Percentiles rank a stretch among this genome's conserved stretches.
These are phyloP conservation scores for Xylaria sp. DNA, from an alignment of 2,329 filamentous ascomycete species.

Conservation along the genomic window DNA sequence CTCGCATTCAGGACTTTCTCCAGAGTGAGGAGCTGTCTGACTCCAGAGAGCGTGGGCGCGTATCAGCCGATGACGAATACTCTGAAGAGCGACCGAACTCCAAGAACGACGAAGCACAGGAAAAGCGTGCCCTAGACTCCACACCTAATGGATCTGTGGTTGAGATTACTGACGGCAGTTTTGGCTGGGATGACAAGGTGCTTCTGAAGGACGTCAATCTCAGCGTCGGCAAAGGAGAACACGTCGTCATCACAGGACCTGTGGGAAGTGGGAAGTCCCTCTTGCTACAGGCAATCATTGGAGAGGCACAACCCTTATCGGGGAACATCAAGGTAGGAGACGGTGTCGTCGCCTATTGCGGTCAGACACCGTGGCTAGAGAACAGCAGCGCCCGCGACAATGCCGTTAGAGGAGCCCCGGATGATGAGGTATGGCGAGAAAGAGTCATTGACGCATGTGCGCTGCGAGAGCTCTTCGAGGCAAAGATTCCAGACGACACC, in stretches of 20 bases:
- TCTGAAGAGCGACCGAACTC: neutral
- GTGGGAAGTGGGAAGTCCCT: slow-evolving; percentile 47
- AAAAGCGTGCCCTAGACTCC: neutral
- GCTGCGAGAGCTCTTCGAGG: slow-evolving; percentile 34
- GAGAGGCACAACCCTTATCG: slow-evolving; percentile 34
- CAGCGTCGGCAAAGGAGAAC: slow-evolving; percentile 32
- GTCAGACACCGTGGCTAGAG: slow-evolving; percentile 44
- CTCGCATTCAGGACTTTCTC: slow-evolving; percentile 38
- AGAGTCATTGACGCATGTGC: slow-evolving; percentile 42
- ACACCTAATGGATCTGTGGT: slow-evolving; percentile 1
- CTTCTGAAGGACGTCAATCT: slow-evolving; percentile 40
- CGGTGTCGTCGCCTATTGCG: slow-evolving; percentile 39
- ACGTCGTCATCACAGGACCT: slow-evolving; percentile 43
- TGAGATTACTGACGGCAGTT: slow-evolving; percentile 22
- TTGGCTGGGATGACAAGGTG: slow-evolving; percentile 30
- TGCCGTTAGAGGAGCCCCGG: slow-evolving; percentile 34
- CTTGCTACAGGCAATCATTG: slow-evolving; percentile 43
- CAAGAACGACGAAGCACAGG: neutral
- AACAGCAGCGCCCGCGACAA: slow-evolving; percentile 41
- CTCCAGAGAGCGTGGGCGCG: slow-evolving; percentile 20
- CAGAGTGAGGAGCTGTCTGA: slow-evolving; percentile 33
- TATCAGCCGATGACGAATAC: neutral
- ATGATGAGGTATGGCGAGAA: slow-evolving; percentile 36
- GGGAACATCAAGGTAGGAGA: slow-evolving; percentile 32
- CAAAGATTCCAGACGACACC: slow-evolving; percentile 38